phyloP scores from a whole-genome alignment of 257 asterid species.

The Nicotiana tabacum region DNA sequence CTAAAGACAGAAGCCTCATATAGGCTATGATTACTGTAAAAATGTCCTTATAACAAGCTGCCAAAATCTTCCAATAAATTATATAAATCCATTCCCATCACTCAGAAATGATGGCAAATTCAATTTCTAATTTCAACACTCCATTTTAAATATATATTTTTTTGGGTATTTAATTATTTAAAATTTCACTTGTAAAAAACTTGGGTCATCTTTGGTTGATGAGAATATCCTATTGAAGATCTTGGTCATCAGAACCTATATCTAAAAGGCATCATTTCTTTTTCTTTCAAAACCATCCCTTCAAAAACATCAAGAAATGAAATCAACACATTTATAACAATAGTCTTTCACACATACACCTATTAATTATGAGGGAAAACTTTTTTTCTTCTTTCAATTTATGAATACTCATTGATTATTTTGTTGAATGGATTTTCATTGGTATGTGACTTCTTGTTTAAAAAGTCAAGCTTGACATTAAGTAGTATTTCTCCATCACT shows the following conservation, averaged over 20 bases:
- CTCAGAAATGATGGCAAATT: not conserved
- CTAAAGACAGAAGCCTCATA: not conserved
- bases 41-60: conserved; percentile 4
- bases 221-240: not conserved
- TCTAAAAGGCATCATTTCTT: conserved; percentile 7
- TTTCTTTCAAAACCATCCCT: not conserved
- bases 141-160: not conserved
- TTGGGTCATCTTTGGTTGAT: not conserved
- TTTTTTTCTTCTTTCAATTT: not conserved
- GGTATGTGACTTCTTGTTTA: not conserved
- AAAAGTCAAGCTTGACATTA: conserved; percentile 7
- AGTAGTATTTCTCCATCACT: not conserved
- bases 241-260: conserved; percentile 11
- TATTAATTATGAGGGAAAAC: not conserved
- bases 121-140: not conserved
- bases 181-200: not conserved
- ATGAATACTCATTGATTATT: not conserved
- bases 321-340: not conserved
- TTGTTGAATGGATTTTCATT: conserved; percentile 1
- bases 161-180: too few species aligned
- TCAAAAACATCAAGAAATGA: not conserved
- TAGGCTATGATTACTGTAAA: conserved; percentile 21
- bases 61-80: conserved; percentile 6
- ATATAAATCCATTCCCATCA: conserved; percentile 8
- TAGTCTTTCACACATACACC: not conserved